Conservation (phyloP, 2,329 filamentous ascomycete genomes). For the Cucurbitaria berberidis region DNA sequence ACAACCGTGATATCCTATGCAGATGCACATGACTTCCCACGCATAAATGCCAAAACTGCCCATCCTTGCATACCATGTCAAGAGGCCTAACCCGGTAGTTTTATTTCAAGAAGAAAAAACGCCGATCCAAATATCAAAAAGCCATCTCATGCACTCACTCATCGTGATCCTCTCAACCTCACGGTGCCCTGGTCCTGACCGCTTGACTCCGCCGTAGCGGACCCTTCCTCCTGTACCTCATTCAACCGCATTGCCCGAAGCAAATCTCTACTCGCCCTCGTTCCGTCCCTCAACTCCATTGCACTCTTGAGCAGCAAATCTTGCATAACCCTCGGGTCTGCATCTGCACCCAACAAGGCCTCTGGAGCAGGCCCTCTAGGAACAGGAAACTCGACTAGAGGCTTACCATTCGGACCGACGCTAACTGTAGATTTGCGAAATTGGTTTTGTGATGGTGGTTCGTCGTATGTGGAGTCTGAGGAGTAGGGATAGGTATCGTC, state of each 20-base stretch:
- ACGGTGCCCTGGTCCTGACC: background rate
- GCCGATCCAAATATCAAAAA: background rate
- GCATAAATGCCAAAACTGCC: too few species aligned
- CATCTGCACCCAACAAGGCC: constrained; percentile 26
- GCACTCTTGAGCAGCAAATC: constrained; percentile 39
- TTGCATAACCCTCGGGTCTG: constrained; percentile 26
- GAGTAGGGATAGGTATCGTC: constrained; percentile 34
- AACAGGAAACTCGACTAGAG: constrained; percentile 43
- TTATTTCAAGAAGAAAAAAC: background rate
- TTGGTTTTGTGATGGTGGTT: constrained; percentile 11
- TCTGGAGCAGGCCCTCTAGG: constrained; percentile 40
- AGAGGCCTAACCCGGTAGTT: background rate
- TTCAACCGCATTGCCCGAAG: constrained; percentile 41
- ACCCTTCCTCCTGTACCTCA: constrained; percentile 25
- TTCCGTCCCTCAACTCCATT: constrained; percentile 39
- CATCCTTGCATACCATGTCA: too few species aligned
- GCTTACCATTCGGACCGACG: constrained; percentile 40
- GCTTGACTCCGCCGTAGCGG: constrained; percentile 1
- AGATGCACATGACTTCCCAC: too few species aligned
- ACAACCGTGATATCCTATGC: too few species aligned
- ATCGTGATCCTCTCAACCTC: background rate
- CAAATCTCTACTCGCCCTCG: constrained; percentile 37
- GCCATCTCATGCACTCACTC: background rate
- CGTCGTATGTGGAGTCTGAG: constrained; percentile 25
- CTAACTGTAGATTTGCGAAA: constrained; percentile 30